Evolutionary conservation across 202 grass and related monocot species (phyloP).

Genomic region (Zoysia matrella): DNA sequence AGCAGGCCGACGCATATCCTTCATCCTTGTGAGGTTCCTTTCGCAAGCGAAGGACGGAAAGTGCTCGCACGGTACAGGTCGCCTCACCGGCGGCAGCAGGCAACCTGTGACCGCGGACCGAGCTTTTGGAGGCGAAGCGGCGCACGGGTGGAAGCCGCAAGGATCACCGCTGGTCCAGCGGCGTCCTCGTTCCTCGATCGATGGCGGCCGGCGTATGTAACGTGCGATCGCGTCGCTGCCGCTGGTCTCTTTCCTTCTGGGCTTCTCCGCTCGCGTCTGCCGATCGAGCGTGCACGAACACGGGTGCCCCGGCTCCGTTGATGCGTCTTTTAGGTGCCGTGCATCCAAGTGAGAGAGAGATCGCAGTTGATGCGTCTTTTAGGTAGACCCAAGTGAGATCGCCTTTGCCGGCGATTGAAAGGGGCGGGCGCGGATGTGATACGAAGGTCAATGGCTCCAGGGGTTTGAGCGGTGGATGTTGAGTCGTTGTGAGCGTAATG

Average conservation of each 20-base stretch:
- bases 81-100: neutral
- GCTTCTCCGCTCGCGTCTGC: neutral
- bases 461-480: neutral
- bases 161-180: too few relatives aligned
- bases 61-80: neutral
- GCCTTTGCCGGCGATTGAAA: constrained; percentile 20
- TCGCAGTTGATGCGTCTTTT: too few relatives aligned
- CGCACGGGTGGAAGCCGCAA: too few relatives aligned
- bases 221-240: neutral
- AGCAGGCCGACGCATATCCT: neutral
- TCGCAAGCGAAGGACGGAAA: neutral
- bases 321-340: neutral
- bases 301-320: neutral
- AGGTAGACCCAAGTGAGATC: neutral
- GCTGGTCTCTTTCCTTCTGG: neutral
- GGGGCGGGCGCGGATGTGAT: constrained; percentile 32
- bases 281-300: neutral
- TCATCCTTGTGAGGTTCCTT: neutral
- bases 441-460: neutral
- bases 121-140: neutral
- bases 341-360: neutral
- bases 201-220: too few relatives aligned
- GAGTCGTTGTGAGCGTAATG: neutral
- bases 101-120: neutral
- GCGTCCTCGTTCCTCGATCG: too few relatives aligned